Conservation (phyloP, 2,329 filamentous ascomycete genomes). For the Hawksworthiomyces lignivorus region DNA sequence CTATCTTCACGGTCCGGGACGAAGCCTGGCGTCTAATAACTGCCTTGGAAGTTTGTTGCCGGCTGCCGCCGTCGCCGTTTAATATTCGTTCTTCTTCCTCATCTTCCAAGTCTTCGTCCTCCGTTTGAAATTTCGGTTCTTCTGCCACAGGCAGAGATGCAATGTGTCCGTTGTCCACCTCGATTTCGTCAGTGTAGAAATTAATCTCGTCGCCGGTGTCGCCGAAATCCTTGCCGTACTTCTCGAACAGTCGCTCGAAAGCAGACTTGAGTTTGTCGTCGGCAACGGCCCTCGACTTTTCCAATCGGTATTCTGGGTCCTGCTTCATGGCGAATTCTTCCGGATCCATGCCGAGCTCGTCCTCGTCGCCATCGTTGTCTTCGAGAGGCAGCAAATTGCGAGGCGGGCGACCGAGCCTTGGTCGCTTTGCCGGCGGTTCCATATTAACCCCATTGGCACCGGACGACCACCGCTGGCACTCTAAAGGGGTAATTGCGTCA, state of each 20-base stretch:
- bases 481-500: too few species aligned
- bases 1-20: slow-evolving; percentile 1
- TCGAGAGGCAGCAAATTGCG: slow-evolving; percentile 12
- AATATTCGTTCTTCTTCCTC: slow-evolving; percentile 23
- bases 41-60: background rate
- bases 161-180: slow-evolving; percentile 89
- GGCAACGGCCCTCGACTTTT: slow-evolving; percentile 56
- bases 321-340: slow-evolving; percentile 39
- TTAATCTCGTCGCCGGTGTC: slow-evolving; percentile 87
- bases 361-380: slow-evolving; percentile 34
- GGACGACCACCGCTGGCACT: too few species aligned
- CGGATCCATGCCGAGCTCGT: slow-evolving; percentile 41
- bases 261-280: slow-evolving; percentile 69
- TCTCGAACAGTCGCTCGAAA: slow-evolving; percentile 83
- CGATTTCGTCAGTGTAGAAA: slow-evolving; percentile 67
- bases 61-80: slow-evolving; percentile 11
- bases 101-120: slow-evolving; percentile 14
- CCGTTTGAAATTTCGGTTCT: slow-evolving; percentile 13
- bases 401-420: slow-evolving; percentile 9
- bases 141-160: slow-evolving; percentile 32
- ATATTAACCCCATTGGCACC: slow-evolving; percentile 10
- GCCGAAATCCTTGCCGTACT: slow-evolving; percentile 77
- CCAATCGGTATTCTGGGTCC: slow-evolving; percentile 49
- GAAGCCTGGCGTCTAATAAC: background rate
- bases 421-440: slow-evolving; percentile 14